Conservation (phyloP, 2,329 filamentous ascomycete species). For the Dendrostoma leiphaemia region DNA sequence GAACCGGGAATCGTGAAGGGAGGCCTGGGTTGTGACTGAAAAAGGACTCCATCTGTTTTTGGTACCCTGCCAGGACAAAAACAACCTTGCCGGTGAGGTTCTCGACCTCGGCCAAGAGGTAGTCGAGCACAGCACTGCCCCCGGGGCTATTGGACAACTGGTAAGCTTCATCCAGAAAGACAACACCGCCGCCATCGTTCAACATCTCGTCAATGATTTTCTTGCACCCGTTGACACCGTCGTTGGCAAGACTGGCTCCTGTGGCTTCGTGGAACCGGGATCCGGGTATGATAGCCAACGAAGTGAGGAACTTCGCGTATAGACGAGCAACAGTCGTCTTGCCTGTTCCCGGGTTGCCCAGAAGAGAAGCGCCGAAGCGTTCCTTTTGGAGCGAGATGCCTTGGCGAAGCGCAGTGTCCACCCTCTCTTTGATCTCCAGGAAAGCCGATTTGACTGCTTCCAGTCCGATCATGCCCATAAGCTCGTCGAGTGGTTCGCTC, state of each 20-base stretch:
- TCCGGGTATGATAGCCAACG: constrained; percentile 62
- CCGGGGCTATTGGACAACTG: constrained; percentile 61
- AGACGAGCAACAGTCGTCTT: constrained; percentile 76
- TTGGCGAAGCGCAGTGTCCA: constrained; percentile 62
- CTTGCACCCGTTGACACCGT: constrained; percentile 58
- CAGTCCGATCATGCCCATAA: constrained; percentile 72
- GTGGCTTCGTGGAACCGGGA: constrained; percentile 63
- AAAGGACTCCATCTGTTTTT: constrained; percentile 72
- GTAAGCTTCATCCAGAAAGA: constrained; percentile 81
- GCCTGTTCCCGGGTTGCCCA: constrained; percentile 75
- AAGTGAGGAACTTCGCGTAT: constrained; percentile 64
- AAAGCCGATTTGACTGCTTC: constrained; percentile 67
- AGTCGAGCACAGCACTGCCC: constrained; percentile 66
- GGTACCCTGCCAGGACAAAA: constrained; percentile 73
- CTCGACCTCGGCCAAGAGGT: constrained; percentile 69
- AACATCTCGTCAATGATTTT: constrained; percentile 55
- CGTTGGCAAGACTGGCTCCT: constrained; percentile 62
- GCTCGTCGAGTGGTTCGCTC: constrained; percentile 55
- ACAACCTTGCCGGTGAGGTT: constrained; percentile 67
- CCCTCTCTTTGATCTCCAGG: constrained; percentile 58
- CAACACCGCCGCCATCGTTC: constrained; percentile 60
- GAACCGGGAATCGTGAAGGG: constrained; percentile 64
- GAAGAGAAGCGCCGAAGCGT: constrained; percentile 59
- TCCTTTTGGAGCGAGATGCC: constrained; percentile 52
- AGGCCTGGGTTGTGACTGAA: constrained; percentile 73